A percentile compares a stretch with the other conserved stretches of the same genome.
Evolutionary conservation across 306 rosid species (phyloP).

Genomic region (Cajanus cajan): DNA sequence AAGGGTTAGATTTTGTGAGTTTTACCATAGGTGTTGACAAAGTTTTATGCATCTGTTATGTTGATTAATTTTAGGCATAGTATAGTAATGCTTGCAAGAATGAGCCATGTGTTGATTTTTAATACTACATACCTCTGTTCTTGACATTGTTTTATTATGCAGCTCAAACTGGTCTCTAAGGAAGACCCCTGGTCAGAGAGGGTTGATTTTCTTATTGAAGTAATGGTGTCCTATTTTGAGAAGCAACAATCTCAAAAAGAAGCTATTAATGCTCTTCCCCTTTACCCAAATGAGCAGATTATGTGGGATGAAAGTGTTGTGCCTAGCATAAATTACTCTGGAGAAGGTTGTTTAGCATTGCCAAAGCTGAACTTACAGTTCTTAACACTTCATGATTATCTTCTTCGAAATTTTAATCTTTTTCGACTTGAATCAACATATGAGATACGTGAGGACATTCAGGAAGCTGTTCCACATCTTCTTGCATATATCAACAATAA

Average conservation of each 20-base stretch:
- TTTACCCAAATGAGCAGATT: conserved; percentile 91
- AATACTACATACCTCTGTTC: background rate
- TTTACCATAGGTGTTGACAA: background rate
- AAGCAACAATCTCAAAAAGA: conserved; percentile 96
- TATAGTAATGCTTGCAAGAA: conserved; percentile 11
- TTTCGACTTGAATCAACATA: conserved; percentile 97
- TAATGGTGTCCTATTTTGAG: conserved; percentile 91
- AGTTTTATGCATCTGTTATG: background rate
- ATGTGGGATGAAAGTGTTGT: conserved; percentile 99
- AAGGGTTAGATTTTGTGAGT: conserved; percentile 1
- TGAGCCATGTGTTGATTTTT: conserved; percentile 21
- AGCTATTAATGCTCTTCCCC: conserved; percentile 97
- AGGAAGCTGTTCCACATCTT: conserved; percentile 96
- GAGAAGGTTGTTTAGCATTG: conserved; percentile 98
- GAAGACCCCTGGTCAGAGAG: conserved; percentile 96
- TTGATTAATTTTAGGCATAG: conserved; percentile 5
- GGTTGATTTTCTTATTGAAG: conserved; percentile 92
- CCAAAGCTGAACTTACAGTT: conserved; percentile 95
- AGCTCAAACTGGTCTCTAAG: conserved; percentile 84
- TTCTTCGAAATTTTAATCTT: conserved; percentile 88
- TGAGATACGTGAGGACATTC: conserved; percentile 98
- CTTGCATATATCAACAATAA: conserved; percentile 84
- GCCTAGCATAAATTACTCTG: conserved; percentile 96
- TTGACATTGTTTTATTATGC: conserved; percentile 41
- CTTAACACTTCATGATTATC: conserved; percentile 98